These are phyloP conservation scores for Aeschynomene evenia DNA, from an alignment of 306 rosid species.

Conservation along the genomic window DNA sequence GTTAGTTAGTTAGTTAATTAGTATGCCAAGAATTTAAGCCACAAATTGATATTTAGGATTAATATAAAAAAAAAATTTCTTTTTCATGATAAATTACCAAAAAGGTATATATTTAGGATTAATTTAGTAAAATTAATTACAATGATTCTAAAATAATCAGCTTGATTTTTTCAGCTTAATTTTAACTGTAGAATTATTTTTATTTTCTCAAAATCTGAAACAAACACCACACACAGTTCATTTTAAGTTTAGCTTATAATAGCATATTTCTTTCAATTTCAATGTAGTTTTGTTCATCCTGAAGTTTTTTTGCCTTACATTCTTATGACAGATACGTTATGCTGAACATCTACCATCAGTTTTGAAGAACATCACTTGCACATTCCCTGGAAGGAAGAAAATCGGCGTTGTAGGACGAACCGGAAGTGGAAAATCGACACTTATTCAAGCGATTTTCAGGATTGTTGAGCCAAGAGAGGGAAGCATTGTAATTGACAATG, in stretches of 20 bases:
- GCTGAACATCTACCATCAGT: constrained; percentile 93
- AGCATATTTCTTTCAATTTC: not conserved
- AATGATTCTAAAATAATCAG: too few relatives aligned
- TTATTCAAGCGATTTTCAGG: constrained; percentile 90
- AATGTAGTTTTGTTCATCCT: not conserved
- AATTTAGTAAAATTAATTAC: too few relatives aligned
- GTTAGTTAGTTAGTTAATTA: too few relatives aligned
- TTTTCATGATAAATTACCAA: too few relatives aligned
- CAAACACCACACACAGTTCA: too few relatives aligned
- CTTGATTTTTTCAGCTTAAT: too few relatives aligned
- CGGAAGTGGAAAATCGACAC: constrained; percentile 95
- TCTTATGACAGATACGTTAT: constrained; percentile 66
- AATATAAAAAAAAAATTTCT: too few relatives aligned
- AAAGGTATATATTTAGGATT: too few relatives aligned
- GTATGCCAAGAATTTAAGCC: constrained; percentile 8
- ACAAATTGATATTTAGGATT: too few relatives aligned
- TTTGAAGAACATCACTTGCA: constrained; percentile 71
- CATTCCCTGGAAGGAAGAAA: constrained; percentile 87
- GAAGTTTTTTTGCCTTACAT: constrained; percentile 12
- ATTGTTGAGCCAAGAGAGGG: constrained; percentile 89
- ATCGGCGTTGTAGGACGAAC: constrained; percentile 96
- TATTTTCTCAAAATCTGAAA: too few relatives aligned
- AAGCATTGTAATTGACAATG: constrained; percentile 68
- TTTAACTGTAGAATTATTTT: too few relatives aligned
- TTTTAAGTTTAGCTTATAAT: too few relatives aligned